A percentile compares a stretch with the other conserved stretches of the same genome.
Evolutionary conservation across 225 moss, liverwort and hornwort genomes (phyloP).

Genomic region (Bryoerythrophyllum caledonicum): DNA sequence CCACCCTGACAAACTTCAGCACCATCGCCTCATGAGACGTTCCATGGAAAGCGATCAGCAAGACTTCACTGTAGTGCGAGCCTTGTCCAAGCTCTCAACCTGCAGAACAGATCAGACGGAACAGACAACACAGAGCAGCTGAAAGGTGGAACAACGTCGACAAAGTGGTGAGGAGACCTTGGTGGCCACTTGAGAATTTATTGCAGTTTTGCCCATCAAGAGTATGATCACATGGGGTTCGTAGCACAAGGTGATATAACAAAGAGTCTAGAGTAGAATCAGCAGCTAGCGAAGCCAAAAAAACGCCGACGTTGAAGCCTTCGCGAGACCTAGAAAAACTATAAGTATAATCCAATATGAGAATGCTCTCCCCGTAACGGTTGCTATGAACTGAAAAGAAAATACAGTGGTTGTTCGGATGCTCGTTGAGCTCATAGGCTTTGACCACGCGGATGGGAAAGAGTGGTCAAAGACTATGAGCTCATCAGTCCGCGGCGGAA

Average conservation of each 20-base stretch:
- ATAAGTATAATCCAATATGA: neutral
- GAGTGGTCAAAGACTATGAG: conserved; percentile 49
- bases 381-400: neutral
- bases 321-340: neutral
- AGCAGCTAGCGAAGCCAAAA: conserved; percentile 7
- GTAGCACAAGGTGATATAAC: conserved; percentile 14
- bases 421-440: conserved; percentile 33
- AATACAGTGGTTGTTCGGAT: neutral
- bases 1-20: neutral
- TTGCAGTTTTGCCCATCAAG: conserved; percentile 32
- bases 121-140: neutral
- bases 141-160: neutral
- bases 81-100: no score
- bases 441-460: conserved; percentile 47
- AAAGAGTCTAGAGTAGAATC: neutral
- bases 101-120: no score
- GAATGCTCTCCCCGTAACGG: neutral
- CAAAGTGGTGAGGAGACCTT: neutral
- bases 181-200: conserved; percentile 9
- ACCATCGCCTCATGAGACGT: neutral
- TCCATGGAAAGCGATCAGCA: neutral
- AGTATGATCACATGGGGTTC: conserved; percentile 7
- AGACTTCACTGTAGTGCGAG: neutral
- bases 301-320: neutral
- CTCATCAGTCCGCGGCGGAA: conserved; percentile 24